Evolutionary conservation across 805 yeast genomes (phyloP), one percentile per base, ranked within the genome.

Genomic region (Nakazawaea ernobii): DNA sequence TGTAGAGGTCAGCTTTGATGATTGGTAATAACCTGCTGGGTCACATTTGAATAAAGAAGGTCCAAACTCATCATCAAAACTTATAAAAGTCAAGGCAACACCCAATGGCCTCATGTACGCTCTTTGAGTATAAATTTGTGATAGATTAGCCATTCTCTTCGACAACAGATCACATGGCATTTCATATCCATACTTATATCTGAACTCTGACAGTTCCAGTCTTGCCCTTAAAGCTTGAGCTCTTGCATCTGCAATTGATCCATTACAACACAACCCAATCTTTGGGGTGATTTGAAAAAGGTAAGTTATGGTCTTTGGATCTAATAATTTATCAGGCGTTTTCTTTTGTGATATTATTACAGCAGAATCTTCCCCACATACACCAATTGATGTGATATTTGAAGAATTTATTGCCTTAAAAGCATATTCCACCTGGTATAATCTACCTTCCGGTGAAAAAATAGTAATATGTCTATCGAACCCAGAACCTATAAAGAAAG

Each of bases 71-170:
- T 89, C 97, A 65, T 90, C 97, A 49, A 86, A 83, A 39, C 95
- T 80, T 49, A 90, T 77, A 59, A 92, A 84, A 26, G 97, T 89
- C 61, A 90, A 75, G 28, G 96, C 88, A 50, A 92, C 97, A 35
- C 99, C 99, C 55, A 90, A 74, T 26, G 99, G 99, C 68, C 99
- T 82, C 98, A 94, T 94, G 67, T 92, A 92, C 9, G 98, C 98
- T 62, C 97, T 79, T 69, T 94, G 99, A 37, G 99, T 94, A 67
- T 90, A 94, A 53, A 94, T 80, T 72, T 94, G 99, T 43, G 96
- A 86, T 61, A 90, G 70, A 65, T 94, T 94, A 48, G 98, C 98
- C 86, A 94, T 84, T 64, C 97, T 79, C 70, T 92, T 92, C 36
- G 97, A 87, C 59, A 91, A 72, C 27, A 86, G 88, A 61, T 89